Evolutionary conservation across 306 rosid species (phyloP), one percentile per base, ranked within the genome.

Genomic region (Quercus cerris): DNA sequence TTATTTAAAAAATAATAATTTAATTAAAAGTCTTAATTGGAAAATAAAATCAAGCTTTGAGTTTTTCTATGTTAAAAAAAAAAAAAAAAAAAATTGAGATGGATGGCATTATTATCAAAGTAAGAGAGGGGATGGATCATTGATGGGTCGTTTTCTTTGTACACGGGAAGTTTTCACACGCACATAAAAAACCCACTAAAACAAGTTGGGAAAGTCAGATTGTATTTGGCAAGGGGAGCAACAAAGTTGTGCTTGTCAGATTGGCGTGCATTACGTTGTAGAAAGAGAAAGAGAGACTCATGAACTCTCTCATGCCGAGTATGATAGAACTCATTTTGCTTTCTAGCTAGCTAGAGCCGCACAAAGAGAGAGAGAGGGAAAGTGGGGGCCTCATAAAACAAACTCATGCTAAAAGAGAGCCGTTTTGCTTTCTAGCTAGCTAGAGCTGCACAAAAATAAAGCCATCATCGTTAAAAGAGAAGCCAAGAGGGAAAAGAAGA

Each of bases 211-310:
- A 28, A 75, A 78, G 70, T 46, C 49, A 31, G 56, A 12, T 55
- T 87, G 75, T 77, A 56, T 78, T 71, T 66, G 56, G 70, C 44
- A 33, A 77, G 76, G 85, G 89, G 78, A 13, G 83, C 86, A 86
- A 56, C 84, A 90, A 86, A 88, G 88, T 77, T 78, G 81, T 57
- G 75, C 28, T 22, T 90, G 89, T 84, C 94, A 90, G 90, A 83
- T 70, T 75, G 81, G 91, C 94, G 90, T 90, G 91, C 89, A 33
- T 25, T 82, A 52, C 75, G 52, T 86, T 62, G 22, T 75, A 76
- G 5, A 44, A 51, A 44, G 27, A 33, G 23, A 8, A n/a, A 52
- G 27, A 49, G n/a, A 82, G 78, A 79, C 81, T 76, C 76, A 17
- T 78, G 75, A 56, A 33, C 69, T 68, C 71, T 74, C 75, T 63